Conservation (phyloP, 2,329 filamentous ascomycete species). For the Arthrobotrys conoides region DNA sequence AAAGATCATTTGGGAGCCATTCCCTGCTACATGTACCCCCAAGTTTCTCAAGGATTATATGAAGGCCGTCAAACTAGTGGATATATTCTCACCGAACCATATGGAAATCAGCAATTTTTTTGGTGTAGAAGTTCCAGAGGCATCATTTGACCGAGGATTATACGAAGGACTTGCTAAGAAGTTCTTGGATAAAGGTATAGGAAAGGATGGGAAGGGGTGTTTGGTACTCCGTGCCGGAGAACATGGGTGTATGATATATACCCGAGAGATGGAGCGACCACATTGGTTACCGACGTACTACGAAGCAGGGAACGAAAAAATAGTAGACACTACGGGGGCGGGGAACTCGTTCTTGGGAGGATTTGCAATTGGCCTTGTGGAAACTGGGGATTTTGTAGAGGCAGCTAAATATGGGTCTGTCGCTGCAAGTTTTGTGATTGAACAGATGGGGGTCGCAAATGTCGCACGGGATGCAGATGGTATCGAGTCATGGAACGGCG, state of each 20-base stretch:
- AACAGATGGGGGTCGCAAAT: conserved; percentile 65
- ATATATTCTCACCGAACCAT: conserved; percentile 67
- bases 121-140: conserved; percentile 29
- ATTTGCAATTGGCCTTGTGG: conserved; percentile 64
- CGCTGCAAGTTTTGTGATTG: conserved; percentile 65
- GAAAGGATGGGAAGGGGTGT: conserved; percentile 40
- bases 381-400: conserved; percentile 62
- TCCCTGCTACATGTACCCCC: conserved; percentile 59
- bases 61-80: conserved; percentile 64
- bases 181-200: conserved; percentile 60
- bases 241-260: conserved; percentile 64
- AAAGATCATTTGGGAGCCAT: conserved; percentile 44
- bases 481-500: conserved; percentile 37
- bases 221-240: conserved; percentile 66
- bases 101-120: conserved; percentile 65
- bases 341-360: conserved; percentile 67
- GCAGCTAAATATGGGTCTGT: conserved; percentile 66
- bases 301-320: conserved; percentile 36
- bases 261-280: conserved; percentile 25
- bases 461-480: conserved; percentile 20
- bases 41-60: conserved; percentile 64
- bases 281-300: conserved; percentile 66
- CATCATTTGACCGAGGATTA: conserved; percentile 15
- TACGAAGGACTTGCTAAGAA: conserved; percentile 38
- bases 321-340: conserved; percentile 67